These are phyloP conservation scores for Pichia rugopelliculosa DNA, from an alignment of 805 yeast species.

Conservation along the genomic window DNA sequence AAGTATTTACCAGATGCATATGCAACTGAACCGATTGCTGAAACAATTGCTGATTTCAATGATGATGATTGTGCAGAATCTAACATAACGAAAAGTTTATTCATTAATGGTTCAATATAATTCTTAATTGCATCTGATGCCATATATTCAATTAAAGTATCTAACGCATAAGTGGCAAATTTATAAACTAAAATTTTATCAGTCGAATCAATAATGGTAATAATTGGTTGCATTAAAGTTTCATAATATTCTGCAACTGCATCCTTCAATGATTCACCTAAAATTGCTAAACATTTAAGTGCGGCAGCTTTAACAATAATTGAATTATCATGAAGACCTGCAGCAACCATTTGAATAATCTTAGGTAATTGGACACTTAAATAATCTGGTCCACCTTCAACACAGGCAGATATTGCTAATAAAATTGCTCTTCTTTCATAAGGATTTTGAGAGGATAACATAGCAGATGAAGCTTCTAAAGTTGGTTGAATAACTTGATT, in stretches of 20 bases:
- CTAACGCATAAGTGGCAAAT: conserved; percentile 85
- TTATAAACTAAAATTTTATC: conserved; percentile 77
- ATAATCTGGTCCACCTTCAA: conserved; percentile 92
- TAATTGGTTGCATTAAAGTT: conserved; percentile 75
- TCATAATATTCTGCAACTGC: conserved; percentile 78
- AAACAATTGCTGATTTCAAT: conserved; percentile 72
- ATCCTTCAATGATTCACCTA: conserved; percentile 81
- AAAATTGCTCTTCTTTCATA: conserved; percentile 85
- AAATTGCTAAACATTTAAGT: conserved; percentile 65
- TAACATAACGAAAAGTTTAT: conserved; percentile 78
- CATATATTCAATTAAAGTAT: conserved; percentile 87
- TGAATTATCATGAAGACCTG: conserved; percentile 72
- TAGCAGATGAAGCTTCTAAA: conserved; percentile 51
- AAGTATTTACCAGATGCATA: conserved; percentile 88
- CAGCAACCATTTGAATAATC: conserved; percentile 62
- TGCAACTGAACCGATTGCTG: conserved; percentile 96
- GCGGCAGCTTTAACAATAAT: conserved; percentile 80
- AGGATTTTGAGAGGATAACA: conserved; percentile 56
- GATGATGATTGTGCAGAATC: conserved; percentile 68
- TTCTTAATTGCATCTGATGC: conserved; percentile 72
- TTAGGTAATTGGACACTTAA: conserved; percentile 67
- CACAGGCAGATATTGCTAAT: conserved; percentile 72
- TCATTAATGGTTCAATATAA: conserved; percentile 85
- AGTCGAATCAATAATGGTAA: conserved; percentile 80
- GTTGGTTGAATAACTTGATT: conserved; percentile 82